Conservation (phyloP, 192 early-diverging fungal genomes). For the Cladochytrium replicatum region DNA sequence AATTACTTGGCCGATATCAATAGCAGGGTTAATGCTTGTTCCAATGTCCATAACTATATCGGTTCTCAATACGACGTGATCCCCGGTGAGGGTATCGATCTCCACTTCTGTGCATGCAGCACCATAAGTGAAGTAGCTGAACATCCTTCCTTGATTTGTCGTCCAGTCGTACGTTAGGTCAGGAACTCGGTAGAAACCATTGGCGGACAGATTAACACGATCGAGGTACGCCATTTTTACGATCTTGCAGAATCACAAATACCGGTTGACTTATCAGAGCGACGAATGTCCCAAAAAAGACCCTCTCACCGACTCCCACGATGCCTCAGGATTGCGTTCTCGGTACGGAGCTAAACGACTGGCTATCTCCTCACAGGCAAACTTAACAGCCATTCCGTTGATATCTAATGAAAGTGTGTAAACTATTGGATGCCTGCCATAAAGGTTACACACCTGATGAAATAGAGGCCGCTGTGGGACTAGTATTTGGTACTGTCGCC, state of each 20-base stretch:
- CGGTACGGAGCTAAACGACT: constrained; percentile 63
- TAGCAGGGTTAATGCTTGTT: constrained; percentile 69
- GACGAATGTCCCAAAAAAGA: neutral
- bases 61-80: constrained; percentile 58
- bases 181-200: constrained; percentile 79
- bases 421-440: neutral
- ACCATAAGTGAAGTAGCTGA: constrained; percentile 78
- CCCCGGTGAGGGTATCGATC: constrained; percentile 72
- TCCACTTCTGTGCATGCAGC: constrained; percentile 75
- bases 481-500: constrained; percentile 66
- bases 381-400: constrained; percentile 71
- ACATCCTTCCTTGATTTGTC: constrained; percentile 57
- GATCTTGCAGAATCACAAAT: too few relatives aligned
- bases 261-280: constrained; percentile 14
- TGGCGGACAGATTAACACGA: constrained; percentile 64
- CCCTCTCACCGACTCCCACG: constrained; percentile 36
- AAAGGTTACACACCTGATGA: constrained; percentile 32
- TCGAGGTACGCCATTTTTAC: constrained; percentile 63
- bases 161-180: constrained; percentile 68
- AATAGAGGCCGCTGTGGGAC: constrained; percentile 68
- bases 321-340: constrained; percentile 40
- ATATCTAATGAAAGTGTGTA: constrained; percentile 38
- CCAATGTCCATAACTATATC: constrained; percentile 85
- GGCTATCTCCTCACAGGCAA: constrained; percentile 65
- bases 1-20: constrained; percentile 68